Evolutionary conservation across 2,329 filamentous ascomycete genomes (phyloP).

Genomic region (Cordyceps cicadae): DNA sequence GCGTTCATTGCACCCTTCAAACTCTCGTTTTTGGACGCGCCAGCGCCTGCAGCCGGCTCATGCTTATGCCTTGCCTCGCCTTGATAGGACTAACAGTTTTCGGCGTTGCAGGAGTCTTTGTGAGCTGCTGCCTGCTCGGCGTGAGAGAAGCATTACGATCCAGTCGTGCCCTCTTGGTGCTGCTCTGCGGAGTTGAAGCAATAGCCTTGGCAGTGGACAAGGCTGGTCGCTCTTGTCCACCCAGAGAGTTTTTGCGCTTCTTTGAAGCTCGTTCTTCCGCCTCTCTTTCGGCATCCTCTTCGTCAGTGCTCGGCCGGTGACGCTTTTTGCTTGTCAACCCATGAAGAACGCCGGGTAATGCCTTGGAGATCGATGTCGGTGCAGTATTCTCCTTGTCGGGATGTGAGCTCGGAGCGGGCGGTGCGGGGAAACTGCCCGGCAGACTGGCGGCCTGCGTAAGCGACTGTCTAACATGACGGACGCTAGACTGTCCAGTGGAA

Average conservation of each 20-base stretch:
- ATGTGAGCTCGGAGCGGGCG: constrained; percentile 23
- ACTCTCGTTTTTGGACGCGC: constrained; percentile 50
- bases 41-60: constrained; percentile 54
- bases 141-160: constrained; percentile 21
- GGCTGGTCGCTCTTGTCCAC: constrained; percentile 43
- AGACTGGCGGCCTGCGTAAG: constrained; percentile 35
- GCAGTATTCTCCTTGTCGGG: constrained; percentile 49
- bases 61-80: constrained; percentile 44
- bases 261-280: constrained; percentile 45
- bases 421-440: constrained; percentile 47
- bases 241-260: constrained; percentile 45
- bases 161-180: constrained; percentile 28
- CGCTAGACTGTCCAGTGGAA: constrained; percentile 49
- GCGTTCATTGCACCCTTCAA: constrained; percentile 18
- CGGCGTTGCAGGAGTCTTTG: constrained; percentile 16
- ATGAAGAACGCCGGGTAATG: constrained; percentile 45
- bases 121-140: constrained; percentile 11
- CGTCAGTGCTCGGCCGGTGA: constrained; percentile 47
- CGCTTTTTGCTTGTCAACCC: constrained; percentile 61
- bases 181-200: constrained; percentile 25
- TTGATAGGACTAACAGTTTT: constrained; percentile 37
- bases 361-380: constrained; percentile 25
- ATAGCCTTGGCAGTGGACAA: constrained; percentile 42
- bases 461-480: constrained; percentile 52
- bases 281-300: constrained; percentile 45